Evolutionary conservation across 176 grass and related monocot genomes (phyloP).

Genomic region (Bonia amplexicaulis): DNA sequence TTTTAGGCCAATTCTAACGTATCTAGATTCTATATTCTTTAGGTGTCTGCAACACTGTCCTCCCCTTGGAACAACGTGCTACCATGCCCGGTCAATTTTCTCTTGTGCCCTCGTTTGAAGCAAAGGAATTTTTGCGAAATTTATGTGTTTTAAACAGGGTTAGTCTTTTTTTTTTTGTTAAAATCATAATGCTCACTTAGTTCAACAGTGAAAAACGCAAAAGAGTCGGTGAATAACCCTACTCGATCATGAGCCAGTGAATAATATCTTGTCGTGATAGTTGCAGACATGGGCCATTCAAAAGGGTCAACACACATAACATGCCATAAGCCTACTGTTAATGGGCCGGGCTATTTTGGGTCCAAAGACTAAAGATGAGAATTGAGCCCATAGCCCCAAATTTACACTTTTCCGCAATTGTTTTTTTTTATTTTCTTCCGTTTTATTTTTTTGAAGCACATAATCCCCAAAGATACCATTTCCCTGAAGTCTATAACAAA

Average conservation of each 20-base stretch:
- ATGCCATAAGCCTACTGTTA: accelerated
- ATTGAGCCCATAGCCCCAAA: background rate
- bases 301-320: background rate
- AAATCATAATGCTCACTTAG: background rate
- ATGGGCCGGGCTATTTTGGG: background rate
- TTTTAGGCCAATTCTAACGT: background rate
- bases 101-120: too few species aligned
- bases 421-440: background rate
- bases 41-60: background rate
- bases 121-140: background rate
- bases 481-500: background rate
- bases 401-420: background rate
- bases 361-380: background rate
- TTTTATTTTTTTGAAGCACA: background rate
- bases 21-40: background rate
- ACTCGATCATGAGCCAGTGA: background rate
- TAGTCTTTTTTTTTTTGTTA: background rate
- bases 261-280: background rate
- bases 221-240: background rate
- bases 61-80: background rate
- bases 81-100: background rate
- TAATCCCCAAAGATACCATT: background rate
- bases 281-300: background rate
- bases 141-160: background rate
- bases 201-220: background rate